Conservation (phyloP, 371 early-diverging fungal genomes). For the Smittium mucronatum region DNA sequence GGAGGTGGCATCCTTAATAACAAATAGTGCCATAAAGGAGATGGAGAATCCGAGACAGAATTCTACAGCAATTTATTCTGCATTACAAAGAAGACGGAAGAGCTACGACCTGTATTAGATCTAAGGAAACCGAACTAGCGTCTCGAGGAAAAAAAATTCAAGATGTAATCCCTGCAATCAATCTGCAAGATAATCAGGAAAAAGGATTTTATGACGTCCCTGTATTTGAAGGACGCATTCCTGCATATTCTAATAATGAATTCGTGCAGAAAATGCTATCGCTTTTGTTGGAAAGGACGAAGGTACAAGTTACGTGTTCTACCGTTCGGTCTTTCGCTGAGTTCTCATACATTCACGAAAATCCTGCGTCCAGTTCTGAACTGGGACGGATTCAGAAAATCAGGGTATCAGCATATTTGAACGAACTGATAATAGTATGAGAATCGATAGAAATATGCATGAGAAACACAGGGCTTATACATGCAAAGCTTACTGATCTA, state of each 20-base stretch:
- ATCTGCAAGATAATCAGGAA: conserved; percentile 20
- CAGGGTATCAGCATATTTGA: conserved; percentile 28
- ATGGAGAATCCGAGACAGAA: neutral
- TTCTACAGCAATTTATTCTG: conserved; percentile 10
- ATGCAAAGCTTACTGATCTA: conserved; percentile 16
- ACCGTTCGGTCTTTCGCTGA: conserved; percentile 36
- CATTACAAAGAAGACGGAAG: conserved; percentile 6
- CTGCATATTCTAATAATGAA: conserved; percentile 28
- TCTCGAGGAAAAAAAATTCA: conserved; percentile 20
- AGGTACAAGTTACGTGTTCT: conserved; percentile 33
- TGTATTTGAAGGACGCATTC: conserved; percentile 29
- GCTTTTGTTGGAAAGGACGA: conserved; percentile 33
- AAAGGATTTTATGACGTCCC: conserved; percentile 22
- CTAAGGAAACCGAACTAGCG: conserved; percentile 26
- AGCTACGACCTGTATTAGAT: conserved; percentile 21
- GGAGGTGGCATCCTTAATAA: neutral
- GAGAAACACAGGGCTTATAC: conserved; percentile 16
- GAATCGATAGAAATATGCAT: conserved; percentile 5
- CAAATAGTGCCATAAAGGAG: conserved; percentile 1
- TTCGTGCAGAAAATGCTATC: conserved; percentile 26
- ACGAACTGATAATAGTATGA: conserved; percentile 26
- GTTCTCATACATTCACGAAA: conserved; percentile 34
- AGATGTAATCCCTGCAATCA: conserved; percentile 23
- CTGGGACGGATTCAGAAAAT: conserved; percentile 24
- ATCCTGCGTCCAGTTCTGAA: conserved; percentile 26